Base-by-base conservation (phyloP, 2,329 filamentous ascomycete species). In the Xylaria sp. region DNA sequence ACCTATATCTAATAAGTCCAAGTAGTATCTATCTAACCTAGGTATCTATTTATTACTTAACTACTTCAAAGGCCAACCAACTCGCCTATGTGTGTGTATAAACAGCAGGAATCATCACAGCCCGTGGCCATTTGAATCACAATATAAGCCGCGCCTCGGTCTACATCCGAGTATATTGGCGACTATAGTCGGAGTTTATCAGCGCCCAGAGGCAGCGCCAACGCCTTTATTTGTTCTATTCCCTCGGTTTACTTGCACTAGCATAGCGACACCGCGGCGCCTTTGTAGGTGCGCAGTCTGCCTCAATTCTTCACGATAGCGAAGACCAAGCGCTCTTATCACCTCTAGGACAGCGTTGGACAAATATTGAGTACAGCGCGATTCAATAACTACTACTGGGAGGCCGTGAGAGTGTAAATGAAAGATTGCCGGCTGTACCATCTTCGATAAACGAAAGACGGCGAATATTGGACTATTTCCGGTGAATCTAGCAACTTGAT, bases 21-120 rank as follows among this genome's bases (percentile, higher is more conserved):
- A 60, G 53, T 60, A 60, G 62, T 58, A 63, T 60, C 44, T 66
- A 63, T 66, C 59, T 61, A 63, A 44, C 42, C 54, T 25, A 57
- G 21, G 44, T 47, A 54, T 25, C 40, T 63, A n/a, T 32, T 63
- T 63, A 42, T 42, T 58, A 66, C 59, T 44, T 65, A 60, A 37
- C 58, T 62, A 71, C 74, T 73, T 74, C 68, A 72, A 75, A 72
- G 69, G 69, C 72, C 69, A 73, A 70, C 65, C 73, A 73, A 72
- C 69, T 55, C 29, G 35, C 59, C 44, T 51, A 37, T 53, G 37
- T 69, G 50, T 69, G 50, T 63, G 62, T 69, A 71, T 54, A 8
- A 54, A 27, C 51, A 58, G 55, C 55, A 72, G 64, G 66, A 61
- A 72, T 63, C 58, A 70, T 66, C 66, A 64, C 59, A 44, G 53